Conservation (phyloP, 192 early-diverging fungal genomes). For the Umbelopsis vinacea region DNA sequence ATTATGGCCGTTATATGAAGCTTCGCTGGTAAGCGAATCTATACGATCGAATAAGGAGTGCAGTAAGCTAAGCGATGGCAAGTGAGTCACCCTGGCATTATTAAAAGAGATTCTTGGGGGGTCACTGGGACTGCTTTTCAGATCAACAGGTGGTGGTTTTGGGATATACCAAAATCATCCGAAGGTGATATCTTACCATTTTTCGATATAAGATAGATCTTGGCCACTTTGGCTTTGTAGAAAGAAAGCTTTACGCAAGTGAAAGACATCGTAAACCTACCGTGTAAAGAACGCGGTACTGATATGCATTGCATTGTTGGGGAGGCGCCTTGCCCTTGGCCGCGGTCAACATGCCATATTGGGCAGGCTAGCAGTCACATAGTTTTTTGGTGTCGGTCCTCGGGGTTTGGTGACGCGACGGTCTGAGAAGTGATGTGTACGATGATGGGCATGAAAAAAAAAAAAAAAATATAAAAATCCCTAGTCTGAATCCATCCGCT, state of each 20-base stretch:
- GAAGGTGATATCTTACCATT: no score
- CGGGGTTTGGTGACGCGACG: conserved; percentile 4
- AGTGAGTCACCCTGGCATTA: not conserved
- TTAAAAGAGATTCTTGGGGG: not conserved
- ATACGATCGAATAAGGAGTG: no score
- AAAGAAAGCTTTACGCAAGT: not conserved
- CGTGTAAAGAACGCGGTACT: no score
- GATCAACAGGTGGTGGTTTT: not conserved
- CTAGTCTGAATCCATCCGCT: conserved; percentile 8
- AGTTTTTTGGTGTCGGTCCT: not conserved
- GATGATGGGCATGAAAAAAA: conserved; percentile 7
- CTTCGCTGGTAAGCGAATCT: no score
- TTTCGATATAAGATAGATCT: not conserved
- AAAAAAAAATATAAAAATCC: conserved; percentile 1
- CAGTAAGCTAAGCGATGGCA: not conserved
- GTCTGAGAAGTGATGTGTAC: not conserved
- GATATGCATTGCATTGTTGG: not conserved
- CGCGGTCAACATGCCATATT: not conserved
- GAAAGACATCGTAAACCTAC: no score
- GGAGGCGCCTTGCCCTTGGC: not conserved
- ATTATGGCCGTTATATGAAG: not conserved
- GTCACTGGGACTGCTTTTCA: not conserved
- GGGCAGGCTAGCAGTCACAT: not conserved
- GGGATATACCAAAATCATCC: no score
- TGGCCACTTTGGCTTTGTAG: not conserved